Evolutionary conservation across 805 yeast genomes (phyloP), one percentile per base, ranked within the genome.

Genomic region (Cyberlindnera petersonii): DNA sequence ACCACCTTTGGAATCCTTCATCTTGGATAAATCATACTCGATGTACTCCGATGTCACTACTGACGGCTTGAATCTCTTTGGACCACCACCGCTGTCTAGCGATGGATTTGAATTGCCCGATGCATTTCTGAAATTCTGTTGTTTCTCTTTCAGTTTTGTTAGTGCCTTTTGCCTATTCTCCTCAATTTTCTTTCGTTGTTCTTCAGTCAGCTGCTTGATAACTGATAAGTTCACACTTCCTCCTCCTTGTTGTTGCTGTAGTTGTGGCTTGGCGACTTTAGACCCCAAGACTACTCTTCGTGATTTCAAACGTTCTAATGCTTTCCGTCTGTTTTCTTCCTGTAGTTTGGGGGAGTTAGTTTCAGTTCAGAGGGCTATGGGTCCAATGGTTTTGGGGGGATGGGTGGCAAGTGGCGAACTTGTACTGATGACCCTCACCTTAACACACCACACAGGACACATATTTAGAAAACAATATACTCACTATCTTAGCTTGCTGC

Each of bases 1-100:
- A 14, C 99, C 99, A 51, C 97, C 98, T 53, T 77, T 76, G 3
- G 86, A 69, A 54, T 93, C 96, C 46, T 77, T 75, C 87, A 94
- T 84, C n/a, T 87, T 83, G 3, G 97, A 75, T 49, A 93, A 75
- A 61, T 93, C 97, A 59, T 79, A 86, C 44, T 85, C 93, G 22
- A 85, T 84, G 55, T 83, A 85, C 50, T 83, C 88, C 24, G 72
- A 67, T 36, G 72, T 75, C 42, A 71, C 68, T 20, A 83, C 74
- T 15, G 73, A 65, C 1, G 79, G 80, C 60, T 44, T 37, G 35
- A 33, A 36, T 26, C 29, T 19, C 33, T 26, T 37, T 34, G 22
- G 31, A 13, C 34, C 34, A 21, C 17, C 11, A 21, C 14, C 26
- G 14, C 34, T 17, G 13, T 35, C 28, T 26, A 55, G 32, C 1